Conservation (phyloP, 371 early-diverging fungal species). For the Lichtheimia hyalospora region DNA sequence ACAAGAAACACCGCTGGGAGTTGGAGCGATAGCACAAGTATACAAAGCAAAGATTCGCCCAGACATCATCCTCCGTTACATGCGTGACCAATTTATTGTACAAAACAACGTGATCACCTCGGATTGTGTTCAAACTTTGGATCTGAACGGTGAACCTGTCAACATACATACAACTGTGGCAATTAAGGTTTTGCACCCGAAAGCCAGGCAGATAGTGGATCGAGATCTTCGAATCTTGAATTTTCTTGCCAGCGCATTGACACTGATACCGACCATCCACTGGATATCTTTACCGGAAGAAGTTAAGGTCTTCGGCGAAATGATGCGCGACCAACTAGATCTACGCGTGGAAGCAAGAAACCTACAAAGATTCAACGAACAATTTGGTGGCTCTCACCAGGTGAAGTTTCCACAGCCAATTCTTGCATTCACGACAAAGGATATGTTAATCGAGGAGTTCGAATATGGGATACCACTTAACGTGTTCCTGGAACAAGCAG, state of each 20-base stretch:
- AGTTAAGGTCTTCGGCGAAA: constrained; percentile 81
- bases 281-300: constrained; percentile 90
- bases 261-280: constrained; percentile 71
- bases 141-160: constrained; percentile 22
- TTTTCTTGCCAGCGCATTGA: constrained; percentile 65
- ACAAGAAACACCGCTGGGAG: constrained; percentile 80
- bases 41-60: constrained; percentile 66
- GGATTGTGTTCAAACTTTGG: constrained; percentile 31
- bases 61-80: constrained; percentile 29
- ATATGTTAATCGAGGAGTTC: constrained; percentile 85
- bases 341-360: constrained; percentile 82
- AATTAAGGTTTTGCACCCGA: constrained; percentile 94
- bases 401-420: constrained; percentile 76
- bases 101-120: constrained; percentile 28
- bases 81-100: constrained; percentile 20
- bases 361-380: constrained; percentile 64
- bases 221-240: constrained; percentile 83
- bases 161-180: constrained; percentile 73
- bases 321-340: constrained; percentile 93
- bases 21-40: constrained; percentile 97
- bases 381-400: constrained; percentile 59
- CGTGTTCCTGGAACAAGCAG: constrained; percentile 62
- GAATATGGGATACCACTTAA: constrained; percentile 76
- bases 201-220: constrained; percentile 64
- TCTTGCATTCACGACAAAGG: constrained; percentile 56